Base-by-base conservation (phyloP, 2,329 filamentous ascomycete species). In the Colletotrichum camelliae region DNA sequence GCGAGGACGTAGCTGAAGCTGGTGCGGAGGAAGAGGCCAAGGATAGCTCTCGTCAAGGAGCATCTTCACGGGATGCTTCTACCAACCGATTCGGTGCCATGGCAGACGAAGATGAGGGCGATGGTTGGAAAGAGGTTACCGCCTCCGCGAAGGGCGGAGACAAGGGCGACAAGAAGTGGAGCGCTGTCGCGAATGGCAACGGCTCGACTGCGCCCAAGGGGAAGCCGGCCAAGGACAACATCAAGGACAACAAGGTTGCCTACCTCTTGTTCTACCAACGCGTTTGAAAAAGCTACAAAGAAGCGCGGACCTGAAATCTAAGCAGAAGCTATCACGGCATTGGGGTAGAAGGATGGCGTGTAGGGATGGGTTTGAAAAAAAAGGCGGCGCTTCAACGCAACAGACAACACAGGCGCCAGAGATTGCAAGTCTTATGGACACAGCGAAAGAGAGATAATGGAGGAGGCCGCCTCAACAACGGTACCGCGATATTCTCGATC, bases 191-290 rank as follows among this genome's bases (percentile, higher is more conserved):
- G 70, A 97, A 96, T 80, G 74, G 74, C 24, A 75, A 67, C 21
- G 94, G 93, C 52, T 75, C 79, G n/a, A 21, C 70, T 13, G 57
- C 88, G 87, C 29, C 88, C 86, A 89, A 91, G 87, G 78, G 88
- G 81, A 89, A 91, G 86, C 48, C 58, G 24, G 77, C 87, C 83
- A 89, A 91, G 84, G 92, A 93, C 80, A 91, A 86, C 79, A 90
- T 94, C 82, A 95, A 95, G 85, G 96, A 98, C 84, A 98, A 96
- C 89, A 98, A 98, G 89, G 96, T 98, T 74, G 97, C 97, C 5
- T 99, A 99, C 86, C 92, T 99, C 79, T 87, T 99, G 82, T 98
- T 99, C 86, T 99, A 99, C 85, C 94, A 98, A 87, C 92, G 92
- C 81, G 91, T 97, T 76, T 91, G 70, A 75, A 29, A 16, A 79